A percentile compares a stretch with the other conserved stretches of the same genome.
phyloP scores from a whole-genome alignment of 805 yeast species.

The Yarrowia sp. region DNA sequence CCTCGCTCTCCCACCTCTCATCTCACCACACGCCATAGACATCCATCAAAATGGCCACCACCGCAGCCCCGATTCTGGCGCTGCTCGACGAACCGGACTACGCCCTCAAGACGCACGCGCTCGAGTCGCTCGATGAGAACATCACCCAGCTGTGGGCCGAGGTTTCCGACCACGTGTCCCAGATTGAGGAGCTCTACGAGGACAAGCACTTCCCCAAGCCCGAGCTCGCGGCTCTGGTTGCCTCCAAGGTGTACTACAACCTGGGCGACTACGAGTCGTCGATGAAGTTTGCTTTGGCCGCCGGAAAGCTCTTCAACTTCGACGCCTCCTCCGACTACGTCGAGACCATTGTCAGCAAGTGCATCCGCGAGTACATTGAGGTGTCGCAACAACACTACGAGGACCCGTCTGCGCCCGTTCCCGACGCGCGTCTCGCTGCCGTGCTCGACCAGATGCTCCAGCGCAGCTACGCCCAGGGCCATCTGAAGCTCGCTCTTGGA shows the following conservation, averaged over 20 bases:
- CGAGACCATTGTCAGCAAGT: slow-evolving; percentile 90
- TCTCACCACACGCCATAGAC: background rate
- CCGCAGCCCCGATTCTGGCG: slow-evolving; percentile 92
- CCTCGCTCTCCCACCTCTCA: background rate
- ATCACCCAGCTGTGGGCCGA: slow-evolving; percentile 97
- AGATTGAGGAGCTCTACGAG: slow-evolving; percentile 88
- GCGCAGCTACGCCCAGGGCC: slow-evolving; percentile 70
- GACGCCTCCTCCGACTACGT: slow-evolving; percentile 77
- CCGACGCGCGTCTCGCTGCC: slow-evolving; percentile 57
- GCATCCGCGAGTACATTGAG: slow-evolving; percentile 77
- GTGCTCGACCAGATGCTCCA: slow-evolving; percentile 85
- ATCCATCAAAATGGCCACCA: slow-evolving; percentile 52
- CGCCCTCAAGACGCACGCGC: slow-evolving; percentile 76
- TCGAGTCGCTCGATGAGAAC: slow-evolving; percentile 71
- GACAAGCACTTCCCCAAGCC: slow-evolving; percentile 74
- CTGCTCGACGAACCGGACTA: slow-evolving; percentile 79
- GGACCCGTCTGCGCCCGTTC: slow-evolving; percentile 30
- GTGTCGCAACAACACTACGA: slow-evolving; percentile 55
- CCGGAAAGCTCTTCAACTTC: slow-evolving; percentile 76
- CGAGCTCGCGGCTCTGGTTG: slow-evolving; percentile 82
- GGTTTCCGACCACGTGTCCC: slow-evolving; percentile 83
- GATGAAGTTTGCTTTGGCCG: slow-evolving; percentile 81
- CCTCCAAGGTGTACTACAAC: slow-evolving; percentile 87
- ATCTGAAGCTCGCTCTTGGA: slow-evolving; percentile 80
- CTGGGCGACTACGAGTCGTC: slow-evolving; percentile 91